Conservation (phyloP, 108 stramenopile genomes). For the Fragilariopsis cylindrus region DNA sequence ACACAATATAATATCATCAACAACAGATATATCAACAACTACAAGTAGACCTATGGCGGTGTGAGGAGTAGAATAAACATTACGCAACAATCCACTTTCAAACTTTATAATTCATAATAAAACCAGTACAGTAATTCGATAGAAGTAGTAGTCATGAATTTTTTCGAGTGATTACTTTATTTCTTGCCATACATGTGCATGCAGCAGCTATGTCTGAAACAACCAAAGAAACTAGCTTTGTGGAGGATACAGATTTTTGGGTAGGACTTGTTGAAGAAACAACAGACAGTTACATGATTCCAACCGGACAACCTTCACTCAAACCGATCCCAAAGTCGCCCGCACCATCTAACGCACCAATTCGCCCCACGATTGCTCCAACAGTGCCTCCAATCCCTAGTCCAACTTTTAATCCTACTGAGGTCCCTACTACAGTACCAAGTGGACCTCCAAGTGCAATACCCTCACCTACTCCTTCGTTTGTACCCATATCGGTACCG, state of each 20-base stretch:
- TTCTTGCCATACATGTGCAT: too few species aligned
- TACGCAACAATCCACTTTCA: not conserved
- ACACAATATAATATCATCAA: too few species aligned
- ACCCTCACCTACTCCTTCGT: not conserved
- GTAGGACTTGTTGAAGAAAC: not conserved
- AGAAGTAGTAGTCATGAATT: not conserved
- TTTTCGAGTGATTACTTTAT: not conserved
- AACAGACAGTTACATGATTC: slow-evolving; percentile 2
- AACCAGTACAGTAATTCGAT: not conserved
- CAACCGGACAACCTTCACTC: not conserved
- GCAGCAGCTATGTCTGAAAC: too few species aligned
- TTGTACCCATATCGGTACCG: too few species aligned
- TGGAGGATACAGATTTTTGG: slow-evolving; percentile 5
- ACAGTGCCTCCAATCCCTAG: not conserved
- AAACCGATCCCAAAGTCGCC: not conserved
- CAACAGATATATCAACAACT: too few species aligned
- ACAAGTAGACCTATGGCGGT: too few species aligned
- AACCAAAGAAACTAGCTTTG: not conserved
- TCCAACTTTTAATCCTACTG: slow-evolving; percentile 6
- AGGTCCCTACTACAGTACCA: not conserved
- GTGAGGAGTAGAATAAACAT: not conserved
- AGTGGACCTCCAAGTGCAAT: slow-evolving; percentile 3
- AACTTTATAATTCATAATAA: not conserved
- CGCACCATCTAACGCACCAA: not conserved
- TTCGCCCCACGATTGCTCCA: not conserved